Evolutionary conservation across 192 early-diverging fungal species (phyloP).

Genomic region (Coemansia sp.): DNA sequence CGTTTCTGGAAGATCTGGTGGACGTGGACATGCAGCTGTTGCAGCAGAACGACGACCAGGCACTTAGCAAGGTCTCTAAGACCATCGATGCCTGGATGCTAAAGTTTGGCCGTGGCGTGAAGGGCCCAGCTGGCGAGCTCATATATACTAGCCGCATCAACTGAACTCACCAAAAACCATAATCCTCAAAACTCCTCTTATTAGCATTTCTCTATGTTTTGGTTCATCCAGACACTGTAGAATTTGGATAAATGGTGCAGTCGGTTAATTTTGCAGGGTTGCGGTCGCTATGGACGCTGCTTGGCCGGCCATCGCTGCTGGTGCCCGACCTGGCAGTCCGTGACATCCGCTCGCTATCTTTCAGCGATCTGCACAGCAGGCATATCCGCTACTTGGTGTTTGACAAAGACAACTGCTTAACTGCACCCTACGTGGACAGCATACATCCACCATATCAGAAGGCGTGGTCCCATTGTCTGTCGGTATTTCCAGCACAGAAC

Average conservation of each 20-base stretch:
- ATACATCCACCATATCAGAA: slow-evolving; percentile 69
- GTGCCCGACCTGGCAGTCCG: slow-evolving; percentile 72
- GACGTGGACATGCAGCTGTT: slow-evolving; percentile 28
- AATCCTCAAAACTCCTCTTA: no score
- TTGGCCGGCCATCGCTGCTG: slow-evolving; percentile 65
- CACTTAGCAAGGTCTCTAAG: slow-evolving; percentile 16
- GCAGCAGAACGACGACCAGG: slow-evolving; percentile 10
- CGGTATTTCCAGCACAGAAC: slow-evolving; percentile 59
- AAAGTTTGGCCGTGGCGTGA: slow-evolving; percentile 38
- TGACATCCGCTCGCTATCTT: slow-evolving; percentile 73
- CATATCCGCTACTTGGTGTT: slow-evolving; percentile 73
- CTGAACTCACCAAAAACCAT: background rate
- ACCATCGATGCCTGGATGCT: slow-evolving; percentile 42
- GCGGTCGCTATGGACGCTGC: slow-evolving; percentile 51
- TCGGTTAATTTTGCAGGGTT: slow-evolving; percentile 73
- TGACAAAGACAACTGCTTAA: slow-evolving; percentile 97
- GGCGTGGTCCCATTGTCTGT: slow-evolving; percentile 66
- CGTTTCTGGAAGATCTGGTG: slow-evolving; percentile 50
- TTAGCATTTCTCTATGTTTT: no score
- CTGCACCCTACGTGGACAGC: slow-evolving; percentile 70
- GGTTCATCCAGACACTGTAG: no score
- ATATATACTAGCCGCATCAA: slow-evolving; percentile 40
- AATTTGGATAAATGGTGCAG: slow-evolving; percentile 67
- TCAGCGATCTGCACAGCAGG: slow-evolving; percentile 44
- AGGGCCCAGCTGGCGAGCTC: slow-evolving; percentile 22